Evolutionary conservation across 495 filamentous ascomycete species (phyloP).

Genomic region (Daldinia vernicosa): DNA sequence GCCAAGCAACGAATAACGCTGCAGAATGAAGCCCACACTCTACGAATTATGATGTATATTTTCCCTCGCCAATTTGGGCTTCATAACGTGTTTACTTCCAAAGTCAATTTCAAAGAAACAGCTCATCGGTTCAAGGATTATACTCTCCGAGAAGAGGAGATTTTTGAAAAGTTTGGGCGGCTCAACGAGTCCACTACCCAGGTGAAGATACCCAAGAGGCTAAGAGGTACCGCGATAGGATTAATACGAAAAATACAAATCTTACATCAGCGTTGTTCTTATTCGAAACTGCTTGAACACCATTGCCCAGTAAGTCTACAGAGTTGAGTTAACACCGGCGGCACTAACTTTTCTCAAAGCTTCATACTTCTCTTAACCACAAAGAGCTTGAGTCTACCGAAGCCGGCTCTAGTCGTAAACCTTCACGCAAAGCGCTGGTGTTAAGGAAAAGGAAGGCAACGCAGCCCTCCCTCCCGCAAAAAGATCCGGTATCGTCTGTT

Average conservation of each 20-base stretch:
- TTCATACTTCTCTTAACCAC: constrained; percentile 33
- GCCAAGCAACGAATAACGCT: constrained; percentile 5
- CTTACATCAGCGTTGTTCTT: constrained; percentile 77
- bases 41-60: constrained; percentile 88
- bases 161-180: constrained; percentile 54
- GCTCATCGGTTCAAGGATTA: constrained; percentile 81
- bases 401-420: constrained; percentile 8
- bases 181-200: constrained; percentile 30
- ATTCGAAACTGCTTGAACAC: constrained; percentile 75
- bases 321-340: not conserved
- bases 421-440: constrained; percentile 15
- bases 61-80: constrained; percentile 91
- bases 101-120: constrained; percentile 69
- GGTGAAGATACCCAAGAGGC: constrained; percentile 74
- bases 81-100: constrained; percentile 87
- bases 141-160: constrained; percentile 84
- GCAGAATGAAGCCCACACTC: constrained; percentile 62
- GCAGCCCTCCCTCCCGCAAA: constrained; percentile 14
- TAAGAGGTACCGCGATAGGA: constrained; percentile 67
- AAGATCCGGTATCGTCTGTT: constrained; percentile 50
- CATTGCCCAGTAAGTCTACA: constrained; percentile 73
- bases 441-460: constrained; percentile 20
- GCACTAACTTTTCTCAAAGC: constrained; percentile 21
- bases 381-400: constrained; percentile 20
- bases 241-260: constrained; percentile 75